Percentiles rank a stretch among this genome's conserved stretches.
Conservation (phyloP, 345 rosid genomes). For the Capsella bursapastoris region DNA sequence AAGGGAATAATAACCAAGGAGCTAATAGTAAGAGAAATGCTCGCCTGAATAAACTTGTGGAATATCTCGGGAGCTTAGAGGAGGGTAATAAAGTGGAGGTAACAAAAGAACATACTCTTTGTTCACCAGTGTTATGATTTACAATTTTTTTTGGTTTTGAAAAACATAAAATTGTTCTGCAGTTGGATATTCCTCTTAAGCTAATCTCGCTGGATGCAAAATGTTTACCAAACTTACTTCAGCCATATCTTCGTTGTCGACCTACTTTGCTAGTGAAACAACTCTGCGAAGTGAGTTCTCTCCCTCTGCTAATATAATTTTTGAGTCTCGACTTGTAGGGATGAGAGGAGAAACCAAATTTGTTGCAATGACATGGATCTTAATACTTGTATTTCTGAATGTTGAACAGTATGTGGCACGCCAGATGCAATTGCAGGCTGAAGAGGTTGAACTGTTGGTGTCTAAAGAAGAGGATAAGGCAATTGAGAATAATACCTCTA, state of each 20-base stretch:
- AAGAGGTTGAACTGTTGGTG: conserved; percentile 68
- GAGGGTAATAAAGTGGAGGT: conserved; percentile 73
- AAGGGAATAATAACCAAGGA: conserved; percentile 60
- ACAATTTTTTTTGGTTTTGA: conserved; percentile 4
- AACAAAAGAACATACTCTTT: conserved; percentile 30
- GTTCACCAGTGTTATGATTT: conserved; percentile 12
- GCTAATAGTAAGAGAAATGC: conserved; percentile 60
- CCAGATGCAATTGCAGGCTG: conserved; percentile 59
- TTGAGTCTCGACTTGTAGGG: conserved; percentile 27
- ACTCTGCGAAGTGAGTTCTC: conserved; percentile 71
- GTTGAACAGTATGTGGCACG: conserved; percentile 65
- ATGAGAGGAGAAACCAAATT: neutral
- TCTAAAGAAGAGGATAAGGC: conserved; percentile 41
- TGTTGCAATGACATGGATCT: conserved; percentile 8
- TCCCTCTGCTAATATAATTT: conserved; percentile 39
- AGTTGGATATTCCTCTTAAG: conserved; percentile 72
- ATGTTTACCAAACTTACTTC: conserved; percentile 61
- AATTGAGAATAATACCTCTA: conserved; percentile 18
- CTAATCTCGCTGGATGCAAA: conserved; percentile 68
- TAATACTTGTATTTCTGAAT: conserved; percentile 24
- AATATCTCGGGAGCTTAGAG: conserved; percentile 70
- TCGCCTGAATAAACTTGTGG: conserved; percentile 75
- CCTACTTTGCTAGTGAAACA: conserved; percentile 69
- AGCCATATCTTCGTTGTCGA: conserved; percentile 72
- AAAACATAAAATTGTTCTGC: conserved; percentile 39